Evolutionary conservation across 768 basidiomycete species (phyloP).

Genomic region (Xerocomellus amylosporus): DNA sequence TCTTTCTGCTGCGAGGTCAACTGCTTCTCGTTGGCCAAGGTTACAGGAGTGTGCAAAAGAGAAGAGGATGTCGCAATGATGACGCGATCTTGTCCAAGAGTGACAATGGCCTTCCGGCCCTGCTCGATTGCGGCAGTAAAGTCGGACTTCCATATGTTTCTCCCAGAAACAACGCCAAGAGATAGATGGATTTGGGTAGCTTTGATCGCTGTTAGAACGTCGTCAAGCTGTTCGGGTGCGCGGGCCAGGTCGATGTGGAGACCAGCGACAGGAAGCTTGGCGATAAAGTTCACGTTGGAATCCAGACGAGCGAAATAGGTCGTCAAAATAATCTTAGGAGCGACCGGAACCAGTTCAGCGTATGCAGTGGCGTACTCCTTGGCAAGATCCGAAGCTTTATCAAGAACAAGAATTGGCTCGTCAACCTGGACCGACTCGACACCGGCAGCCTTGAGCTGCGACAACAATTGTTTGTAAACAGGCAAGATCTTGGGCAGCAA

Average conservation of each 20-base stretch:
- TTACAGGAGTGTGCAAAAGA: constrained; percentile 97
- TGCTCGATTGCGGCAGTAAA: constrained; percentile 77
- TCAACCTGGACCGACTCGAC: constrained; percentile 95
- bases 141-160: constrained; percentile 99
- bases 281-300: constrained; percentile 81
- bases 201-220: constrained; percentile 80
- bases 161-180: constrained; percentile 94
- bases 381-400: constrained; percentile 72
- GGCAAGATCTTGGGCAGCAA: constrained; percentile 88
- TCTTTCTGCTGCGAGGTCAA: constrained; percentile 86
- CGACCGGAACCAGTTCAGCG: constrained; percentile 71
- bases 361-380: constrained; percentile 81
- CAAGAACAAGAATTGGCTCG: constrained; percentile 94
- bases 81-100: constrained; percentile 83
- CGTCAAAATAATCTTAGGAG: constrained; percentile 90
- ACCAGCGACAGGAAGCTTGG: constrained; percentile 89
- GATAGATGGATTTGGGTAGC: constrained; percentile 78
- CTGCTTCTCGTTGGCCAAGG: constrained; percentile 88
- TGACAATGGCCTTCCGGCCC: constrained; percentile 80
- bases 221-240: constrained; percentile 85
- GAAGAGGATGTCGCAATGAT: constrained; percentile 96
- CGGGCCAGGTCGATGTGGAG: constrained; percentile 97
- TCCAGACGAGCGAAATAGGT: constrained; percentile 98
- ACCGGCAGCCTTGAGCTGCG: constrained; percentile 89
- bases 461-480: constrained; percentile 85